phyloP scores from a whole-genome alignment of 441 rosid genomes.

The Melastoma candidum region DNA sequence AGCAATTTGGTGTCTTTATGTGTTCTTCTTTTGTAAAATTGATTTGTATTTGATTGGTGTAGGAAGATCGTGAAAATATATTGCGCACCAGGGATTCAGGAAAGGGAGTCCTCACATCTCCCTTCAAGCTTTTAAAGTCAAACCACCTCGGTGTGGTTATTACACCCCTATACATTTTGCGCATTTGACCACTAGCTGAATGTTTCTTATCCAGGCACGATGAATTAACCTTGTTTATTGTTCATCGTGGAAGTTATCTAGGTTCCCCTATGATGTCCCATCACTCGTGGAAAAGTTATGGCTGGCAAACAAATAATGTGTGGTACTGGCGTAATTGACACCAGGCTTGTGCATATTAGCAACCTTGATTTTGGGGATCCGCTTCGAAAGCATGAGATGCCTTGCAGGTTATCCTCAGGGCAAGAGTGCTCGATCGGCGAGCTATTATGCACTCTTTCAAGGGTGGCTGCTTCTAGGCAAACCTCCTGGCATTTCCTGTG shows the following conservation, averaged over 20 bases:
- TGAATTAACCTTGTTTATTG: background rate
- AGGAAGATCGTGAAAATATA: slow-evolving; percentile 96
- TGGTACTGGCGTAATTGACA: slow-evolving; percentile 59
- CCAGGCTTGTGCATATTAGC: slow-evolving; percentile 53
- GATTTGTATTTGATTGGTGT: slow-evolving; percentile 6
- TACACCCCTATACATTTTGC: slow-evolving; percentile 3
- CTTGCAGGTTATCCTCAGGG: slow-evolving; percentile 58
- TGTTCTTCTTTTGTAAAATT: background rate
- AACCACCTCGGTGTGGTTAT: slow-evolving; percentile 67
- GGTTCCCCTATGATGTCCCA: slow-evolving; percentile 97
- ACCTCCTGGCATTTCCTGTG: background rate
- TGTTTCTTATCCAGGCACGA: background rate
- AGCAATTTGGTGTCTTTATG: slow-evolving; percentile 1
- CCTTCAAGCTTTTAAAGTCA: slow-evolving; percentile 86
- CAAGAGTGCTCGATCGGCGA: no score
- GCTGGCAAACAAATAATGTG: slow-evolving; percentile 94
- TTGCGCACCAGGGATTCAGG: slow-evolving; percentile 91
- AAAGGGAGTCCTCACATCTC: slow-evolving; percentile 94
- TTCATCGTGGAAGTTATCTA: slow-evolving; percentile 47
- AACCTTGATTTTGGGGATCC: slow-evolving; percentile 94
- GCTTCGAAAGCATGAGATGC: slow-evolving; percentile 84
- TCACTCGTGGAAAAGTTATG: slow-evolving; percentile 90
- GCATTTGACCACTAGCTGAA: background rate
- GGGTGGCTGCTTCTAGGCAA: no score
- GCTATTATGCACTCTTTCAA: no score